These are phyloP conservation scores for Blastocystis sp. DNA, from an alignment of 352 stramenopile genomes.

Conservation along the genomic window DNA sequence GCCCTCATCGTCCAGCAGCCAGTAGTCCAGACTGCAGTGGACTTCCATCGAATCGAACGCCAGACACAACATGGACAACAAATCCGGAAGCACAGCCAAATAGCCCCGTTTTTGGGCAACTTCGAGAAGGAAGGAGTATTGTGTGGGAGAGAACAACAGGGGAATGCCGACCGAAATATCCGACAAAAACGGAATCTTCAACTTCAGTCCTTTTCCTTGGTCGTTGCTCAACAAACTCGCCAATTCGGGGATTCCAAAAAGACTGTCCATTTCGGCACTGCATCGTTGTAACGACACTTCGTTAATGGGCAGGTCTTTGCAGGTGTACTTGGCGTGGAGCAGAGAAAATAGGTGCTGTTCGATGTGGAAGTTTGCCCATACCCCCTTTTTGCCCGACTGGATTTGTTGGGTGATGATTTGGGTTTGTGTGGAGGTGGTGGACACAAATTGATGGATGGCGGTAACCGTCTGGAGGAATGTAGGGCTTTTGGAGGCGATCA, in stretches of 20 bases:
- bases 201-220: slow-evolving; percentile 11
- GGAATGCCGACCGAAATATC: background rate
- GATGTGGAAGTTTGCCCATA: slow-evolving; percentile 24
- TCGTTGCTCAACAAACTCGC: background rate
- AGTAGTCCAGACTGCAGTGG: slow-evolving; percentile 34
- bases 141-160: background rate
- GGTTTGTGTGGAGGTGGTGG: background rate
- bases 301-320: background rate
- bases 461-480: background rate
- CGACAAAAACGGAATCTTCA: slow-evolving; percentile 24
- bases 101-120: background rate
- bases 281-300: background rate
- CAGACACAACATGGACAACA: background rate
- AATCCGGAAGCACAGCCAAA: slow-evolving; percentile 1
- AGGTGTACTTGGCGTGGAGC: background rate
- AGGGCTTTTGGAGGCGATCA: background rate
- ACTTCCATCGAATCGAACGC: background rate
- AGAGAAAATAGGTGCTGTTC: background rate
- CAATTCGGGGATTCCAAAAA: background rate
- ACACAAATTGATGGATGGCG: background rate
- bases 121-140: background rate
- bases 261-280: background rate
- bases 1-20: slow-evolving; percentile 17
- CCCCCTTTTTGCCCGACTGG: background rate
- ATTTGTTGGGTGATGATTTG: background rate